Evolutionary conservation across 257 asterid species (phyloP).

Genomic region (Ligustrum vulgare): DNA sequence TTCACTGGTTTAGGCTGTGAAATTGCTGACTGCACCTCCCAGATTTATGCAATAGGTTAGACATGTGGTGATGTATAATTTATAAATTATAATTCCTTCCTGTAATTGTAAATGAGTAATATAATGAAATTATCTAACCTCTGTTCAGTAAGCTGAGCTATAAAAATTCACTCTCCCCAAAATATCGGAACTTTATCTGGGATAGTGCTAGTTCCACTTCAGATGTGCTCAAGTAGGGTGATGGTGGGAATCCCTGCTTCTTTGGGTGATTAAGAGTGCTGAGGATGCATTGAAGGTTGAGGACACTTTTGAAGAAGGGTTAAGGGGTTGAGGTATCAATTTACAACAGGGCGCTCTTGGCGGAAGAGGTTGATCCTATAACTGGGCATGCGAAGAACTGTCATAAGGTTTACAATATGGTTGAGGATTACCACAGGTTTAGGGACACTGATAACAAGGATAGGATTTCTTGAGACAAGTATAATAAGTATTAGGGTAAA

Average conservation of each 20-base stretch:
- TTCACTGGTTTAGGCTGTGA: neutral
- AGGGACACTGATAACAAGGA: slow-evolving; percentile 66
- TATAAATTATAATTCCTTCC: neutral
- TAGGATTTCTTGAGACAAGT: slow-evolving; percentile 46
- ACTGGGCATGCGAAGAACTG: slow-evolving; percentile 82
- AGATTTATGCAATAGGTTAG: neutral
- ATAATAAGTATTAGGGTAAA: neutral
- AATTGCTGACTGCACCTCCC: neutral
- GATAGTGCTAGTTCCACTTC: slow-evolving; percentile 51
- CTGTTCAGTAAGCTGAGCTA: neutral
- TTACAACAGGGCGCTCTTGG: slow-evolving; percentile 51
- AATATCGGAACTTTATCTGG: neutral
- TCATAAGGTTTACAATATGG: slow-evolving; percentile 76
- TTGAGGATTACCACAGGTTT: slow-evolving; percentile 61
- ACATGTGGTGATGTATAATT: neutral
- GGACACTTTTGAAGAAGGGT: slow-evolving; percentile 58
- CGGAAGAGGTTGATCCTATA: slow-evolving; percentile 42
- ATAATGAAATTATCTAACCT: neutral
- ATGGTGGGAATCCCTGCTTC: slow-evolving; percentile 77
- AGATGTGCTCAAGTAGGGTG: slow-evolving; percentile 78
- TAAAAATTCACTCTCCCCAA: neutral
- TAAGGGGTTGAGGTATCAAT: slow-evolving; percentile 78
- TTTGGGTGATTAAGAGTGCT: slow-evolving; percentile 52
- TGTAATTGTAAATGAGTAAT: neutral
- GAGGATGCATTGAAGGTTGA: slow-evolving; percentile 55